These are phyloP conservation scores for Cordyceps cicadae DNA, from an alignment of 2,329 filamentous ascomycete species.

Conservation along the genomic window DNA sequence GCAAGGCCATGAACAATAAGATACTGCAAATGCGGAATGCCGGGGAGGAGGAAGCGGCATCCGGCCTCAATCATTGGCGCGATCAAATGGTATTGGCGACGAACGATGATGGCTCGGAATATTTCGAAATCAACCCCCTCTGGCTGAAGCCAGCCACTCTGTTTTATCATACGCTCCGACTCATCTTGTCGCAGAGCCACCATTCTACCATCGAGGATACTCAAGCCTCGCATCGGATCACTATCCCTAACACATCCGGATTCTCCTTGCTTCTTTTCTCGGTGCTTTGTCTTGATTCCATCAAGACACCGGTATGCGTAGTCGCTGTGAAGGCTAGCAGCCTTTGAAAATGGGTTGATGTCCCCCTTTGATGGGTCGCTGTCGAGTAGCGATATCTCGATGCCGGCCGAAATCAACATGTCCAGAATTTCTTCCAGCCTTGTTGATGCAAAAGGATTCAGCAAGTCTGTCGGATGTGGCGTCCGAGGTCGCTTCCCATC, in stretches of 20 bases:
- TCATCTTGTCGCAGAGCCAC: too few relatives aligned
- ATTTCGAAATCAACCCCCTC: background rate
- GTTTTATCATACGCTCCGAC: background rate
- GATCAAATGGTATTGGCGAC: constrained; percentile 1
- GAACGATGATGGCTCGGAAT: background rate
- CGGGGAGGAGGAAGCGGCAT: background rate
- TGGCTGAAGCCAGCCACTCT: background rate
- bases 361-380: background rate
- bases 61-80: background rate
- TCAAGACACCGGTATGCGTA: background rate
- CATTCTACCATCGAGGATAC: background rate
- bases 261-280: too few relatives aligned
- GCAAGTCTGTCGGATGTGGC: background rate
- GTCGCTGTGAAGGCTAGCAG: background rate
- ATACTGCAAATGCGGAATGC: background rate
- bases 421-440: constrained; percentile 3
- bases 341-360: background rate
- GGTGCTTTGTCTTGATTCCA: background rate
- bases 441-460: background rate
- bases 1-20: background rate
- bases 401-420: background rate
- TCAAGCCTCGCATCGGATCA: background rate
- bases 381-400: background rate
- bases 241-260: too few relatives aligned
- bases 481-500: background rate